Base-by-base conservation (phyloP, 2,329 filamentous ascomycete genomes). In the Aspergillus nomiae region DNA sequence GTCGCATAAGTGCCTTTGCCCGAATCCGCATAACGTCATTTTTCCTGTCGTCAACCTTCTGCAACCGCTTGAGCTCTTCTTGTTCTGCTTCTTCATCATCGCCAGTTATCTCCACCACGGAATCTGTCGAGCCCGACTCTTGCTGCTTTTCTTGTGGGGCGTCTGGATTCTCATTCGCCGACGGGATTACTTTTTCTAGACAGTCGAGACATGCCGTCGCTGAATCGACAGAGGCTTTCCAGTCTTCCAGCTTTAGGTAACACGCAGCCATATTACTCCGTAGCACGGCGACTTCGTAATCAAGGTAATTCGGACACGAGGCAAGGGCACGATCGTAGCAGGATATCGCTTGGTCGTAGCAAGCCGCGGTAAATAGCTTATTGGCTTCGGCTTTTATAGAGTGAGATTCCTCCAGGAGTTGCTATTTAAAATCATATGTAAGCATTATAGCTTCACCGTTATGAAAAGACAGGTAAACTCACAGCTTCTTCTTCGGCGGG, bases 221-320 rank as follows among this genome's bases (percentile, higher is more conserved):
- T 11, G 87, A 85, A 56, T 89, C 89, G 50, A 93, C 85, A 11
- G 92, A 92, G 34, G 92, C 88, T 69, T 94, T 92, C 92, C 93
- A 97, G 65, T 94, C 89, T 64, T 89, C 84, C 3, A 96, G 82
- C 75, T 96, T 96, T 60, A 98, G 77, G 71, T 97, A 88, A 74
- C 93, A 97, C 11, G 94, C 94, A 1, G 94, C 87, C 68, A 97
- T 90, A 80, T 98, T 98, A 75, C 91, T 93, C 63, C 90, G 88
- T 7, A 98, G 83, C 11, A 98, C 92, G 30, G 94, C 92, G 65
- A 94, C 84, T 70, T 97, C 92, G 79, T 92, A 97, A 75, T 94
- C 89, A 30, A 96, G 86, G 75, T 96, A 96, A 67, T 87, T 89
- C 2, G 94, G 94, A 71, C 92, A 94, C 9, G 89, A 86, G 14